A percentile compares a stretch with the other conserved stretches of the same genome.
Evolutionary conservation across 345 rosid genomes (phyloP).

Genomic region (Mercurialis annua): DNA sequence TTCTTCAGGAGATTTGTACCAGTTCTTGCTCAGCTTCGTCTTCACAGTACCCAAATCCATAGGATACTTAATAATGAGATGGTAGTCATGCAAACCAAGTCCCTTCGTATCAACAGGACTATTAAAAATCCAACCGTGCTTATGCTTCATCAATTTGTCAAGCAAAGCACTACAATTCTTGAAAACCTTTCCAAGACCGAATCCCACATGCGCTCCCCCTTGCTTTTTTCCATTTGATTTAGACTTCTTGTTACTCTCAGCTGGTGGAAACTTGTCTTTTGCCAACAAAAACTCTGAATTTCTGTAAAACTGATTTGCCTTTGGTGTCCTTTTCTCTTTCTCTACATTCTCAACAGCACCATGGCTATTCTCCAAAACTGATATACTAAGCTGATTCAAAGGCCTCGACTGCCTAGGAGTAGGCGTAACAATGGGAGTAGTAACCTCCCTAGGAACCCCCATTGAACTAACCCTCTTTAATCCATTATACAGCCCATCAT

Average conservation of each 20-base stretch:
- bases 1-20: slow-evolving; percentile 87
- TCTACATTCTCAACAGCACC: slow-evolving; percentile 64
- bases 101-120: slow-evolving; percentile 78
- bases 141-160: slow-evolving; percentile 90
- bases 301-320: slow-evolving; percentile 91
- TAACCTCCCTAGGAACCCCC: slow-evolving; percentile 26
- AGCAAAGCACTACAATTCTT: slow-evolving; percentile 75
- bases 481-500: slow-evolving; percentile 48
- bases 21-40: slow-evolving; percentile 57
- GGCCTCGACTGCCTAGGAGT: slow-evolving; percentile 67
- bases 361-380: slow-evolving; percentile 67
- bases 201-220: slow-evolving; percentile 53
- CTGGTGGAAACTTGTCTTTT: slow-evolving; percentile 94
- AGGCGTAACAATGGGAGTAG: slow-evolving; percentile 39
- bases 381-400: slow-evolving; percentile 63
- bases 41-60: slow-evolving; percentile 97
- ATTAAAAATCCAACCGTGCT: slow-evolving; percentile 96
- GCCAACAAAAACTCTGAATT: slow-evolving; percentile 95
- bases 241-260: slow-evolving; percentile 91
- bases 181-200: slow-evolving; percentile 62
- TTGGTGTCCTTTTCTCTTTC: slow-evolving; percentile 96
- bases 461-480: slow-evolving; percentile 52
- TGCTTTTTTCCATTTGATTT: slow-evolving; percentile 74
- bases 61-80: slow-evolving; percentile 71
- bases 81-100: slow-evolving; percentile 87